Evolutionary conservation across 2,329 filamentous ascomycete genomes (phyloP).

Genomic region (Monosporascus sp.): DNA sequence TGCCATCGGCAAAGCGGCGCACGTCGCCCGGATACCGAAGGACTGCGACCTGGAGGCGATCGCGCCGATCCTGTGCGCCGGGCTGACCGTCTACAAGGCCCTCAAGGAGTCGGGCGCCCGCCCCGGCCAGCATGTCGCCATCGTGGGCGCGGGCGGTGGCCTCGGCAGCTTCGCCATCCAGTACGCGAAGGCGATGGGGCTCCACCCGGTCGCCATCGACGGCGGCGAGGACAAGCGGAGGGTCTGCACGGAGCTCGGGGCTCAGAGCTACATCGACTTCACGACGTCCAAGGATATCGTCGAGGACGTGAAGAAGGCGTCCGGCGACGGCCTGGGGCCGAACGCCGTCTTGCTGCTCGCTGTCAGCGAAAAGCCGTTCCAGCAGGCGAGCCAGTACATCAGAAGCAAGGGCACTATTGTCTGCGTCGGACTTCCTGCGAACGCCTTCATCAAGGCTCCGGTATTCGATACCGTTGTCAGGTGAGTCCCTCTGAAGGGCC

Average conservation of each 20-base stretch:
- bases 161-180: constrained; percentile 72
- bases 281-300: constrained; percentile 69
- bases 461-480: constrained; percentile 82
- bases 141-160: constrained; percentile 82
- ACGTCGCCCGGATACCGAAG: constrained; percentile 78
- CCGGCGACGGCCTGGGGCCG: constrained; percentile 74
- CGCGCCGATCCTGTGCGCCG: constrained; percentile 76
- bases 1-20: constrained; percentile 77
- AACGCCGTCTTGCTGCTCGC: constrained; percentile 85
- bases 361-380: constrained; percentile 86
- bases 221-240: constrained; percentile 73
- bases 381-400: constrained; percentile 86
- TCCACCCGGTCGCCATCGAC: constrained; percentile 76
- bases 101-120: constrained; percentile 73
- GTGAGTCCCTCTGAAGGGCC: constrained; percentile 5
- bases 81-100: constrained; percentile 88
- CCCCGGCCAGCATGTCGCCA: constrained; percentile 73
- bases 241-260: constrained; percentile 66
- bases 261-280: constrained; percentile 75
- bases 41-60: constrained; percentile 70
- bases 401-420: constrained; percentile 77
- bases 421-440: constrained; percentile 81
- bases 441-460: constrained; percentile 73
- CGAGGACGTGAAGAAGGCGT: constrained; percentile 76
- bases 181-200: constrained; percentile 87